Evolutionary conservation across 352 stramenopile species (phyloP).

Genomic region (Pythium myriotylum): DNA sequence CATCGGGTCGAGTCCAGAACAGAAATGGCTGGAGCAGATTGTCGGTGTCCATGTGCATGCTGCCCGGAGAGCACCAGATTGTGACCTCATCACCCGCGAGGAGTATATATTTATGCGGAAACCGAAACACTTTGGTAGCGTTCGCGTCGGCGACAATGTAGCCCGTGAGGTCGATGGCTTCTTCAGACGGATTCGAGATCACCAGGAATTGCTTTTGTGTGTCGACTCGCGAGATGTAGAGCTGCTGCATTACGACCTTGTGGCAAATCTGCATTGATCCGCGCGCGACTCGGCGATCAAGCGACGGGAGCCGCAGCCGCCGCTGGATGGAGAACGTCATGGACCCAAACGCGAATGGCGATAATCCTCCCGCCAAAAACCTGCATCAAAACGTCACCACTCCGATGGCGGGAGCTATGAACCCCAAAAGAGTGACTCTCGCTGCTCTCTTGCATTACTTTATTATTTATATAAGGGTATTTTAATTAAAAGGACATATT

Average conservation of each 20-base stretch:
- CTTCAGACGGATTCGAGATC: conserved; percentile 78
- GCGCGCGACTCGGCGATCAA: conserved; percentile 73
- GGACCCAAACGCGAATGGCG: background rate
- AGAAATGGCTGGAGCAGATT: conserved; percentile 81
- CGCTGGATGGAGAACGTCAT: conserved; percentile 72
- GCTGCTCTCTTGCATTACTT: too few relatives aligned
- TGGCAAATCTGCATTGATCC: conserved; percentile 85
- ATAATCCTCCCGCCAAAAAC: conserved; percentile 19
- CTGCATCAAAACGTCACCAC: conserved; percentile 8
- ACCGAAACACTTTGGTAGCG: conserved; percentile 55
- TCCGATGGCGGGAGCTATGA: background rate
- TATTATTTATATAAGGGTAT: conserved; percentile 2
- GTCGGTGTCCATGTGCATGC: conserved; percentile 69
- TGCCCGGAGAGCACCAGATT: conserved; percentile 73
- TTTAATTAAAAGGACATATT: background rate
- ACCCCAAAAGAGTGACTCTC: conserved; percentile 3
- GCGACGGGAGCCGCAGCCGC: conserved; percentile 54
- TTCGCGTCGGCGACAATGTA: conserved; percentile 57
- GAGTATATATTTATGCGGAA: conserved; percentile 71
- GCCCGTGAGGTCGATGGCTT: conserved; percentile 69
- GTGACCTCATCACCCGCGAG: conserved; percentile 79
- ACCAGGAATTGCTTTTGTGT: conserved; percentile 80
- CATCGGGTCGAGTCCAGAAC: conserved; percentile 70
- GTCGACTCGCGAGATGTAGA: conserved; percentile 82
- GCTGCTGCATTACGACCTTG: conserved; percentile 83